Base-by-base conservation (phyloP, 306 rosid genomes). In the Fragaria ananassa region DNA sequence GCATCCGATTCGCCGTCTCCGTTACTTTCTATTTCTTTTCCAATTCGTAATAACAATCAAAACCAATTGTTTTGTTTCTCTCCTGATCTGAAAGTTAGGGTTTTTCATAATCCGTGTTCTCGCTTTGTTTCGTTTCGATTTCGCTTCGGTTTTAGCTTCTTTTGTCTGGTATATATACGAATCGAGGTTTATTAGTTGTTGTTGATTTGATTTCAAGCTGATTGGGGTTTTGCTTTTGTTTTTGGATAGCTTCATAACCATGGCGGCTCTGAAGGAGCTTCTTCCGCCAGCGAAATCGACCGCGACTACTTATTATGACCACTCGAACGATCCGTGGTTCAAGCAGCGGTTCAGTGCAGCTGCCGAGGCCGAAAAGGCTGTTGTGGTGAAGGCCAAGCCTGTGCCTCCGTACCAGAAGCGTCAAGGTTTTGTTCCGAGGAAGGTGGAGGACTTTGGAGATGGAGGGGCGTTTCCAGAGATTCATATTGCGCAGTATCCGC, bases 391-490 rank as follows among this genome's bases (percentile, higher is more conserved):
- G 70, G 86, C 74, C 0, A 91, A 89, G 68, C 88, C 82, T 0
- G 96, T 90, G 27, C 98, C 89, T 1, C 88, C 96, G 10, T 94
- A 94, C 73, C 53, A 82, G 65, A 90, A 90, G 75, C 91, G 96
- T 12, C 90, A 89, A 0, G 95, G 98, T 10, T 94, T 94, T 72
- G 91, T 87, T 68, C 98, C 98, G 6, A 80, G 96, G 25, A 94
- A 81, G 76, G 81, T 87, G 1, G 96, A 94, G 78, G 97, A 94
- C 73, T 94, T 90, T 31, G 95, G 98, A 3, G 95, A 90, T 75
- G 97, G 98, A 2, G 98, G 98, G 27, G 91, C 97, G 0, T 91
- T 94, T 50, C 98, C 95, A 0, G 97, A 94, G 91, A 87, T 94
- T 67, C 98, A 91, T 57, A 75, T 94, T 0, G 98, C 97, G 12